phyloP scores from a whole-genome alignment of 306 rosid species.

The Lotus japonicus region DNA sequence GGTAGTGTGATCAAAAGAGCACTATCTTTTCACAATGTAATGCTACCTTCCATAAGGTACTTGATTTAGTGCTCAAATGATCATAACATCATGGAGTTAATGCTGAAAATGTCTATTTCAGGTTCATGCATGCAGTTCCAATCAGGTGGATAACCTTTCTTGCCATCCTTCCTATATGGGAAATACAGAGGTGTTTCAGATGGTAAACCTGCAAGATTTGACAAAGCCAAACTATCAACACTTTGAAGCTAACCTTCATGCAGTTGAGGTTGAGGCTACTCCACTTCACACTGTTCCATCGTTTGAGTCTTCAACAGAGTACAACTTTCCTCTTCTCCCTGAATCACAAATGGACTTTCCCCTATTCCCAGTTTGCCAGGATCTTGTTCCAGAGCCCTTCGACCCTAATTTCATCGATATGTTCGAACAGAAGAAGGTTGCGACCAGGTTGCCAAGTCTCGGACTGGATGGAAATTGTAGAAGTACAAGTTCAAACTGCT shows the following conservation, averaged over 20 bases:
- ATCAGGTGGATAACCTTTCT: constrained; percentile 16
- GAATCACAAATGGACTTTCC: constrained; percentile 30
- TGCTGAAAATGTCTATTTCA: constrained; percentile 17
- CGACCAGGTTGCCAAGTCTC: constrained; percentile 17
- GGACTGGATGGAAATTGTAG: constrained; percentile 23
- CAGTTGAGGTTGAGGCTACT: constrained; percentile 19
- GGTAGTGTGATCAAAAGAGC: no score
- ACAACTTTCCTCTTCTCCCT: constrained; percentile 26
- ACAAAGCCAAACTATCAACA: constrained; percentile 27
- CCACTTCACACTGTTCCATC: constrained; percentile 29
- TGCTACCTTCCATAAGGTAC: background rate
- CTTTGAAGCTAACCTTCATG: constrained; percentile 10
- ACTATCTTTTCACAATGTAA: background rate
- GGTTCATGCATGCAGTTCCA: constrained; percentile 34
- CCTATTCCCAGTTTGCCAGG: constrained; percentile 22
- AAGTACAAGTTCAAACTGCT: constrained; percentile 11
- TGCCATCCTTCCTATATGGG: constrained; percentile 9
- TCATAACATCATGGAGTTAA: background rate
- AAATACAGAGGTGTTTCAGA: constrained; percentile 30
- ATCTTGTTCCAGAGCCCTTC: constrained; percentile 21
- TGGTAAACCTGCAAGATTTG: constrained; percentile 30
- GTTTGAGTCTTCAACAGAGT: constrained; percentile 29
- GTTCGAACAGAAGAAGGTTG: constrained; percentile 26
- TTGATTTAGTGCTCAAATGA: background rate
- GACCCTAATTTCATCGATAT: constrained; percentile 8